phyloP scores from a whole-genome alignment of 2,329 filamentous ascomycete species.

The Cladosporium colombiae region DNA sequence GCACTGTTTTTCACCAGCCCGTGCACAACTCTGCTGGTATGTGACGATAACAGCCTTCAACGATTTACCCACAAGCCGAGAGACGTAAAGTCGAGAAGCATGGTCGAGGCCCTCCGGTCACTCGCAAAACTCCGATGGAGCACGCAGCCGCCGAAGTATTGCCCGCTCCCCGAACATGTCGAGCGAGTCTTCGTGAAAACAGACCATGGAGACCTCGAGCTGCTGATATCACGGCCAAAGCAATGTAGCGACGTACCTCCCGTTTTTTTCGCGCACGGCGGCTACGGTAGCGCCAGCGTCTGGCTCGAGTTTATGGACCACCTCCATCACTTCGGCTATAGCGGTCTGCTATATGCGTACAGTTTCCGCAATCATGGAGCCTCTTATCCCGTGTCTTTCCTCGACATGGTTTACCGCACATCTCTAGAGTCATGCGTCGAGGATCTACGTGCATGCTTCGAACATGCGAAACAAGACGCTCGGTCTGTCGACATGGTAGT shows the following conservation, averaged over 20 bases:
- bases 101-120: constrained; percentile 16
- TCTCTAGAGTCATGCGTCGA: constrained; percentile 45
- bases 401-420: constrained; percentile 52
- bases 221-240: constrained; percentile 44
- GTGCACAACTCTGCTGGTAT: constrained; percentile 1
- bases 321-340: constrained; percentile 42
- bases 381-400: constrained; percentile 54
- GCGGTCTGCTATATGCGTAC: constrained; percentile 55
- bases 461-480: constrained; percentile 30
- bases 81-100: not conserved
- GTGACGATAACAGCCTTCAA: not conserved
- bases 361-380: constrained; percentile 56
- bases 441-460: constrained; percentile 49
- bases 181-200: constrained; percentile 33
- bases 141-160: constrained; percentile 15
- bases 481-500: constrained; percentile 37
- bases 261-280: constrained; percentile 57
- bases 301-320: constrained; percentile 56
- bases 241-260: constrained; percentile 34
- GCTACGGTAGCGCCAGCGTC: constrained; percentile 56
- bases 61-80: not conserved
- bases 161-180: constrained; percentile 20
- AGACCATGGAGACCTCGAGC: constrained; percentile 50
- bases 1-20: not conserved
- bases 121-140: constrained; percentile 20